Evolutionary conservation across 2,329 filamentous ascomycete species (phyloP).

Genomic region (Beauveria rudraprayagi): DNA sequence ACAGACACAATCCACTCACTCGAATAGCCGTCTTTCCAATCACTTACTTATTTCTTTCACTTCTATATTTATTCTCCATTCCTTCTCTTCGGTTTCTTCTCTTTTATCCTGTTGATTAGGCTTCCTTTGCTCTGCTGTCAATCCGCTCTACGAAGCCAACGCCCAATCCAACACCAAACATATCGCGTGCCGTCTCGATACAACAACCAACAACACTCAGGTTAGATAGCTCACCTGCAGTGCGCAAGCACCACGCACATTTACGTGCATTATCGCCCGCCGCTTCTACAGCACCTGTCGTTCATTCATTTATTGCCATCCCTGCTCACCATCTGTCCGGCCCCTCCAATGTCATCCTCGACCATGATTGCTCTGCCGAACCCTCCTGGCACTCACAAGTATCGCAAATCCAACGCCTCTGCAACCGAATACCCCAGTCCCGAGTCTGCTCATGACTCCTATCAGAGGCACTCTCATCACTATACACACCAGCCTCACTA

Average conservation of each 20-base stretch:
- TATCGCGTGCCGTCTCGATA: background rate
- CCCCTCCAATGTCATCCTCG: conserved; percentile 7
- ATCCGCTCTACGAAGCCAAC: background rate
- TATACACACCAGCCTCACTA: background rate
- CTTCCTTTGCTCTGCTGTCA: background rate
- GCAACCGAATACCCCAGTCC: conserved; percentile 3
- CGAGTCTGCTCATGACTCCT: conserved; percentile 1
- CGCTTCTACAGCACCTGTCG: conserved; percentile 8
- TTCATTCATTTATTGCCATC: conserved; percentile 12
- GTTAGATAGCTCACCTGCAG: conserved; percentile 6
- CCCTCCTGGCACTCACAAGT: conserved; percentile 15
- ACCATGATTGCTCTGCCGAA: conserved; percentile 24
- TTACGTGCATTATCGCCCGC: background rate
- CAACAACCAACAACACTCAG: background rate
- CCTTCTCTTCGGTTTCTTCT: background rate
- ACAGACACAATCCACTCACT: conserved; percentile 4
- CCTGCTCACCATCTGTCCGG: background rate
- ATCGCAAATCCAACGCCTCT: conserved; percentile 13
- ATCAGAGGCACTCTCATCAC: conserved; percentile 1
- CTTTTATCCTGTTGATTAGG: background rate
- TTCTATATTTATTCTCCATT: background rate
- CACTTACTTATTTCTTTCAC: background rate
- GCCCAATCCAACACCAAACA: background rate
- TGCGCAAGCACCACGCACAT: conserved; percentile 4
- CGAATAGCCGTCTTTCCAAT: background rate